Evolutionary conservation across 2,329 filamentous ascomycete species (phyloP).

Genomic region (Clonostachys chloroleuca): DNA sequence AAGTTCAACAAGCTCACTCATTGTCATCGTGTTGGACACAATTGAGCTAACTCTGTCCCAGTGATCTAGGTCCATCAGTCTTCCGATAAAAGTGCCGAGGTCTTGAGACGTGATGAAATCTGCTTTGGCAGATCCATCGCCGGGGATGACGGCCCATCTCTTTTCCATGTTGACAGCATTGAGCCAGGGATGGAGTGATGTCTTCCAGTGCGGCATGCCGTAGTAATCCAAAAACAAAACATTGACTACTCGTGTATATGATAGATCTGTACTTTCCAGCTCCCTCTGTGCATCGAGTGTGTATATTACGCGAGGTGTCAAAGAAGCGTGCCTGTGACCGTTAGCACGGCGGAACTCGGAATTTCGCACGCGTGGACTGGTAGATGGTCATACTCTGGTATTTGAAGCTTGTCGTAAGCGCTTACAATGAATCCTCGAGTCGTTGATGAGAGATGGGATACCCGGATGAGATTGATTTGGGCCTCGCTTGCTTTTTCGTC

Average conservation of each 20-base stretch:
- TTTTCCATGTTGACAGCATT: slow-evolving; percentile 13
- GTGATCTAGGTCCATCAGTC: slow-evolving; percentile 7
- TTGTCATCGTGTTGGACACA: slow-evolving; percentile 4
- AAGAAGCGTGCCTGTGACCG: slow-evolving; percentile 7
- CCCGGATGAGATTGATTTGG: slow-evolving; percentile 9
- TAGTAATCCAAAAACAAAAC: slow-evolving; percentile 19
- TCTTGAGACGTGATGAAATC: slow-evolving; percentile 13
- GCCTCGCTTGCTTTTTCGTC: slow-evolving; percentile 7
- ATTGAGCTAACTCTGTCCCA: slow-evolving; percentile 8
- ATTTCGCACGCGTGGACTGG: no score
- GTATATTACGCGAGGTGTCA: slow-evolving; percentile 10
- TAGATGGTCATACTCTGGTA: slow-evolving; percentile 4
- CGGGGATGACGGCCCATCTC: slow-evolving; percentile 12
- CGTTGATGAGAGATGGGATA: slow-evolving; percentile 2
- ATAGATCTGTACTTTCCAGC: slow-evolving; percentile 1
- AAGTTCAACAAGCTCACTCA: slow-evolving; percentile 5
- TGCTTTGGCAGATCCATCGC: slow-evolving; percentile 4
- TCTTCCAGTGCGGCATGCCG: slow-evolving; percentile 12
- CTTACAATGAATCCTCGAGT: slow-evolving; percentile 11
- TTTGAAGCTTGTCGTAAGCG: slow-evolving; percentile 12
- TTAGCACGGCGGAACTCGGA: neutral
- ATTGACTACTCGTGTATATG: slow-evolving; percentile 9
- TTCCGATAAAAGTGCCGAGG: slow-evolving; percentile 7
- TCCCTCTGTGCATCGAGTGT: slow-evolving; percentile 12
- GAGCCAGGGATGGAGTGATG: slow-evolving; percentile 12